Conservation (phyloP, 2,329 filamentous ascomycete species). For the Aphanoascus verrucosus region DNA sequence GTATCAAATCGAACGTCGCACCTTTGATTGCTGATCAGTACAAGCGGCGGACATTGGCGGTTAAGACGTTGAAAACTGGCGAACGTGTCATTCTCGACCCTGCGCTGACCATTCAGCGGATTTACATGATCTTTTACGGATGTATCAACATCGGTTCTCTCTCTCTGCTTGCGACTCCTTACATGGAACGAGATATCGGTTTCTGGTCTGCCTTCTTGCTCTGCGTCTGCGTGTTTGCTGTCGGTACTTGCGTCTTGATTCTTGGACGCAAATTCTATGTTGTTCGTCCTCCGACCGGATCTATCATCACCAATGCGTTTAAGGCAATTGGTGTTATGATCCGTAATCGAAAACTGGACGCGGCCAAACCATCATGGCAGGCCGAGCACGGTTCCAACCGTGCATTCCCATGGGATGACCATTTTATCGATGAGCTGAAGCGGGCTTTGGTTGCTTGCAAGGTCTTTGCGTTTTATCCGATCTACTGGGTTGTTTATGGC, state of each 20-base stretch:
- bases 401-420: conserved; percentile 52
- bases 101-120: conserved; percentile 53
- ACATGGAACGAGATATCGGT: conserved; percentile 55
- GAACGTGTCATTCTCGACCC: conserved; percentile 56
- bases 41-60: conserved; percentile 44
- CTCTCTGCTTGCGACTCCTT: conserved; percentile 55
- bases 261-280: conserved; percentile 38
- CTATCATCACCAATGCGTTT: conserved; percentile 56
- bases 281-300: conserved; percentile 47
- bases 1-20: conserved; percentile 57
- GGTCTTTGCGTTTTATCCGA: conserved; percentile 59
- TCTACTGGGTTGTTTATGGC: conserved; percentile 58
- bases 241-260: conserved; percentile 48
- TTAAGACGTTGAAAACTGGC: conserved; percentile 35
- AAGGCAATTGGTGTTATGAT: conserved; percentile 48
- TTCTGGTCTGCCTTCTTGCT: conserved; percentile 58
- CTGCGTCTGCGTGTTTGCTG: conserved; percentile 52
- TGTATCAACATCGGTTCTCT: conserved; percentile 66
- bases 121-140: conserved; percentile 66
- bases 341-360: conserved; percentile 46
- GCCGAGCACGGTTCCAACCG: conserved; percentile 39
- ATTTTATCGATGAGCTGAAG: conserved; percentile 62
- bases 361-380: conserved; percentile 56
- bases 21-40: conserved; percentile 57
- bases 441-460: conserved; percentile 56